Evolutionary conservation across 441 rosid genomes (phyloP).

Genomic region (Bocquillonia castaneifolia): DNA sequence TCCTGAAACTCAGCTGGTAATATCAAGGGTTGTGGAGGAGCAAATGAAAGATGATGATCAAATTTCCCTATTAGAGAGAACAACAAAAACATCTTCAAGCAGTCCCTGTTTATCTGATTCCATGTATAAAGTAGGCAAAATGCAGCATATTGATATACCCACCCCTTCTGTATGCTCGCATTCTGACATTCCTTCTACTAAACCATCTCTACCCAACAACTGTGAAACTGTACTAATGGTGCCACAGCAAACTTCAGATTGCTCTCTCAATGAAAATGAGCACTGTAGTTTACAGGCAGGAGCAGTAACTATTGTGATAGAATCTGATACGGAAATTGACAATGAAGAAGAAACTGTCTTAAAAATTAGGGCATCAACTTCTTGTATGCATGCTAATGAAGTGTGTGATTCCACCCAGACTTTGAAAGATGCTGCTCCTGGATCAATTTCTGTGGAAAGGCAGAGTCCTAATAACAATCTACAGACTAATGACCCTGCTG

Average conservation of each 20-base stretch:
- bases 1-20: too few species aligned
- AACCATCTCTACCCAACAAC: too few species aligned
- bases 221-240: background rate
- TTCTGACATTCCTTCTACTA: background rate
- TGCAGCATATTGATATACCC: background rate
- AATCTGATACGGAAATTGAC: conserved; percentile 11
- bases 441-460: conserved; percentile 1
- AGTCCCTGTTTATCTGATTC: conserved; percentile 1
- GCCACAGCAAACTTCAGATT: background rate
- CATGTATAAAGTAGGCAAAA: background rate
- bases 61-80: too few species aligned
- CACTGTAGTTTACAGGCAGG: background rate
- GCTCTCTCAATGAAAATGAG: background rate
- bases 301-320: background rate
- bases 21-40: too few species aligned
- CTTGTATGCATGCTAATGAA: background rate
- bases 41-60: too few species aligned
- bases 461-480: conserved; percentile 1
- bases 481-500: background rate
- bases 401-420: background rate
- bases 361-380: background rate
- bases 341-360: background rate
- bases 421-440: background rate
- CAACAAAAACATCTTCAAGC: background rate
- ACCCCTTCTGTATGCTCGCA: background rate